Evolutionary conservation across 2,329 filamentous ascomycete species (phyloP).

Genomic region (Colletotrichum destructivum): DNA sequence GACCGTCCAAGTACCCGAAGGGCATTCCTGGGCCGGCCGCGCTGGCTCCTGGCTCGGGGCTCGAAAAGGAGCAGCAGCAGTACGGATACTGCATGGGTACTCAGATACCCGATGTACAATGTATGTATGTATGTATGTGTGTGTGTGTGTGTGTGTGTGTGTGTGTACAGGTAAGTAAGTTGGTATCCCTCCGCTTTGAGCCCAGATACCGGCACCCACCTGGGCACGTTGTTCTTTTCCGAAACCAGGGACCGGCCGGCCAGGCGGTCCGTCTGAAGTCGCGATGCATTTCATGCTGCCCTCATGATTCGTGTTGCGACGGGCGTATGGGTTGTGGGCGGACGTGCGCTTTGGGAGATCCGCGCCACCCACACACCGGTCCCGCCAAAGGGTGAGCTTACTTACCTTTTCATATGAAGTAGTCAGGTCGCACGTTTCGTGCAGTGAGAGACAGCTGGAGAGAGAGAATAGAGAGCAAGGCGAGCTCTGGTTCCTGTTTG

Average conservation of each 20-base stretch:
- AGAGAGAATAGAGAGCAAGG: not conserved
- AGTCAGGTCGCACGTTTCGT: constrained; percentile 23
- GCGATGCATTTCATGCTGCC: constrained; percentile 37
- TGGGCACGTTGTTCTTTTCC: constrained; percentile 35
- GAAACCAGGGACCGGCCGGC: constrained; percentile 42
- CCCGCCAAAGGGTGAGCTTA: constrained; percentile 1
- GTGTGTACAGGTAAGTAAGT: too few species aligned
- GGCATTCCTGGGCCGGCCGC: not conserved
- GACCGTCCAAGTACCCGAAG: constrained; percentile 16
- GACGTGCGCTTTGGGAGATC: constrained; percentile 34
- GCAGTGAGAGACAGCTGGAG: not conserved
- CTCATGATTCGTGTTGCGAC: constrained; percentile 43
- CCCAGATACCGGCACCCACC: constrained; percentile 30
- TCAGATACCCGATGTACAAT: too few species aligned
- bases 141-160: too few species aligned
- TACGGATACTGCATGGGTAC: not conserved
- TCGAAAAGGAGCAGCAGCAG: constrained; percentile 5
- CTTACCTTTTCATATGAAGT: constrained; percentile 41
- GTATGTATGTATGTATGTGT: too few species aligned
- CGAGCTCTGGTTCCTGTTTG: constrained; percentile 32
- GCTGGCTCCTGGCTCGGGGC: constrained; percentile 33
- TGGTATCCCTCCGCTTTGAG: not conserved
- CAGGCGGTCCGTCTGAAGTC: constrained; percentile 39
- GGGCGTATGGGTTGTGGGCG: constrained; percentile 10
- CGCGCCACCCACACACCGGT: constrained; percentile 19